Evolutionary conservation across 2,329 filamentous ascomycete genomes (phyloP).

Genomic region (Aspergillus pseudoviridinutans): DNA sequence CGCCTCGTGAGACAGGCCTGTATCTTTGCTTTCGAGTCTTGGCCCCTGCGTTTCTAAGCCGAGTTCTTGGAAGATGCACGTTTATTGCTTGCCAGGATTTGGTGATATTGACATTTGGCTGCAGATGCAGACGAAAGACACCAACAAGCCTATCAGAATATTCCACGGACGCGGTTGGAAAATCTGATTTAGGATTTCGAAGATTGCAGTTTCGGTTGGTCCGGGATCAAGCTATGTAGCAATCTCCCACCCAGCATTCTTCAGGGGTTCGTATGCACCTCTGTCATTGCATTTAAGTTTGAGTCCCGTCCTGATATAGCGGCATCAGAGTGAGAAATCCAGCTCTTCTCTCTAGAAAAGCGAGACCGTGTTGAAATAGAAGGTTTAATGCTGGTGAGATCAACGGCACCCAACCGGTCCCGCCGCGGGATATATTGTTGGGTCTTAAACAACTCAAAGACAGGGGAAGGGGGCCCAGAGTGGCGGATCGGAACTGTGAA

Average conservation of each 20-base stretch:
- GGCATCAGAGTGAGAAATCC: neutral
- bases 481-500: neutral
- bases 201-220: neutral
- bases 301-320: neutral
- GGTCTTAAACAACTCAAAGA: neutral
- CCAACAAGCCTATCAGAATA: neutral
- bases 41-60: neutral
- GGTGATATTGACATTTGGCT: neutral
- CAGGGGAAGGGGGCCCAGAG: neutral
- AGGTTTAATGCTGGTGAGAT: neutral
- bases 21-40: neutral
- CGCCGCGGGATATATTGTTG: neutral
- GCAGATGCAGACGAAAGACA: neutral
- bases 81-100: neutral
- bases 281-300: neutral
- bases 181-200: neutral
- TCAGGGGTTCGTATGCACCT: neutral
- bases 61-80: neutral
- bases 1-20: neutral
- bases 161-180: too few relatives aligned
- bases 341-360: neutral
- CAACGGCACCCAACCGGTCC: neutral
- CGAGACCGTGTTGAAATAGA: too few relatives aligned
- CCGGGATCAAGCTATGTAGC: neutral
- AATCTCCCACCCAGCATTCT: neutral